A percentile compares a stretch with the other conserved stretches of the same genome.
phyloP scores from a whole-genome alignment of 2,329 filamentous ascomycete species.

The Talaromyces sp. region DNA sequence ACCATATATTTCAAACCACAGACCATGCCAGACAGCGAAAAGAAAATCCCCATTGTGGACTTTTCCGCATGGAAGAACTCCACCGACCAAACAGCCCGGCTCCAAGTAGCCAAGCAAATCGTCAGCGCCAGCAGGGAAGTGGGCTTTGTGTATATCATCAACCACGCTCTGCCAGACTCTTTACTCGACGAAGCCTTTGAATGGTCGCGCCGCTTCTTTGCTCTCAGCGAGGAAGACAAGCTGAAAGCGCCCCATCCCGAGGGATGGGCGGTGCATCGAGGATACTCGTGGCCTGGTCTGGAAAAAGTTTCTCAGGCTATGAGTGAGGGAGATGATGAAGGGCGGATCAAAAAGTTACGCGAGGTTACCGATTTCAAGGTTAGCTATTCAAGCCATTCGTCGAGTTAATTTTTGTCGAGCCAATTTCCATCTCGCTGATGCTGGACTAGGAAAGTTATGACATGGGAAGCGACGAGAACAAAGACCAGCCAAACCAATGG shows the following conservation, averaged over 20 bases:
- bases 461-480: conserved; percentile 44
- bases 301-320: conserved; percentile 49
- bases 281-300: conserved; percentile 51
- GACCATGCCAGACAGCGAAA: background rate
- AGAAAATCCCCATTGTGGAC: conserved; percentile 34
- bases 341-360: conserved; percentile 36
- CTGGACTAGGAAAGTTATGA: conserved; percentile 45
- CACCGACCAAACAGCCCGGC: conserved; percentile 20
- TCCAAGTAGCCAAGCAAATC: conserved; percentile 32
- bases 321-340: conserved; percentile 35
- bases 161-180: conserved; percentile 38
- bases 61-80: conserved; percentile 30
- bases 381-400: conserved; percentile 14
- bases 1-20: background rate
- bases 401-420: background rate
- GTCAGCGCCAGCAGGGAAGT: conserved; percentile 38
- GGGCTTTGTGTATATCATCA: conserved; percentile 46
- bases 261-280: conserved; percentile 46
- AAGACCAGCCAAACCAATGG: conserved; percentile 46
- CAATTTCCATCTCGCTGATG: background rate
- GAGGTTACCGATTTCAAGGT: conserved; percentile 50
- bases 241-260: conserved; percentile 46
- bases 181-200: conserved; percentile 40
- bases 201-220: conserved; percentile 40
- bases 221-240: conserved; percentile 40